Evolutionary conservation across 805 yeast species (phyloP), one percentile per base, ranked within the genome.

Genomic region (Nakazawaea sp.): DNA sequence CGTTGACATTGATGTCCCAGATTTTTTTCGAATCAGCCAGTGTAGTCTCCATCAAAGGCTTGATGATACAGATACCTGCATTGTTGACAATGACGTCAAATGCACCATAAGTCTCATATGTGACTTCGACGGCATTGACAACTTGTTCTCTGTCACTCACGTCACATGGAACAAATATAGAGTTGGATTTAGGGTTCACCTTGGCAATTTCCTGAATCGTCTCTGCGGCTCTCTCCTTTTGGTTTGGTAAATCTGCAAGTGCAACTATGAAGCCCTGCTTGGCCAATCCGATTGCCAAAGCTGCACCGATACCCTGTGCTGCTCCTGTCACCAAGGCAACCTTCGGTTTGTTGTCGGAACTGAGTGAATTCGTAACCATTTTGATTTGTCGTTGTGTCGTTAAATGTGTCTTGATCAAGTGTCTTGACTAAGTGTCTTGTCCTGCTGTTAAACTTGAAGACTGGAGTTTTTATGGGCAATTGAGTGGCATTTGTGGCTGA

Each of bases 301-400:
- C 64, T 41, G 56, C 66, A 0, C 83, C 83, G 36, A 76, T 76
- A 12, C 83, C 82, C 0, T 74, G 64, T 0, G 80, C 72, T 5
- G 78, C 76, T 9, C 82, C 82, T 1, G 79, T 72, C 21, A 76
- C 70, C 31, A 78, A 60, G 5, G 76, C 83, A 5, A 33, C 23
- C 26, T 31, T 35, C 8, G 26, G 7, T 18, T n/a, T 12, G 53
- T 41, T 25, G 7, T 7, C 10, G 24, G 24, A 21, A 10, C 7
- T 10, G 7, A 10, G 10, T 8, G 24, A 21, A 21, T 21, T 21
- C 10, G 24, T 21, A 10, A 21, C 24, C 24, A 21, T 21, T 10
- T 7, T 21, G 24, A 10, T 21, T 7, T 8, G 24, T 21, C 10
- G 7, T 21, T 21, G n/a, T n/a, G n/a, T n/a, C n/a, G n/a, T n/a